Percentiles rank a stretch among this genome's conserved stretches.
Evolutionary conservation across 108 stramenopile species (phyloP).

Genomic region (Halocafeteria seosinensis): DNA sequence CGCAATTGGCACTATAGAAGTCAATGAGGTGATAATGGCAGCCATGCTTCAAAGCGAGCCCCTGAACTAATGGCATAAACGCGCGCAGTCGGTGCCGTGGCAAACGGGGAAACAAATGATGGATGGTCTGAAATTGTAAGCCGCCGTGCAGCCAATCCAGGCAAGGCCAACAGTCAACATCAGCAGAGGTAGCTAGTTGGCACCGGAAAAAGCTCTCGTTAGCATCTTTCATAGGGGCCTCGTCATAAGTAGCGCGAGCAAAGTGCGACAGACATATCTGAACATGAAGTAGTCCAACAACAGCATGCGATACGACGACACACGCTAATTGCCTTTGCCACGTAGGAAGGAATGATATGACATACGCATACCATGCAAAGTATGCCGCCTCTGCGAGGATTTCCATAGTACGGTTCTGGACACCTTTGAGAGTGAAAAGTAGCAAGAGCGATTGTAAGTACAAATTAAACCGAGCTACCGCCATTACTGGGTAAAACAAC

Average conservation of each 20-base stretch:
- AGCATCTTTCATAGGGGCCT: constrained; percentile 25
- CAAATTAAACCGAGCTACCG: constrained; percentile 58
- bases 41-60: no score
- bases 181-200: constrained; percentile 51
- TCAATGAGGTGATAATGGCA: no score
- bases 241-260: constrained; percentile 39
- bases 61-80: no score
- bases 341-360: constrained; percentile 29
- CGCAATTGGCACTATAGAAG: no score
- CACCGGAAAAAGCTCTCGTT: constrained; percentile 35
- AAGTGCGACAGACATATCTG: constrained; percentile 61
- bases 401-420: constrained; percentile 30
- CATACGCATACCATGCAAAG: constrained; percentile 33
- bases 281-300: constrained; percentile 62
- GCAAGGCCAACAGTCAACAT: constrained; percentile 54
- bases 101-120: constrained; percentile 70
- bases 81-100: constrained; percentile 64
- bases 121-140: constrained; percentile 71
- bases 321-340: constrained; percentile 36
- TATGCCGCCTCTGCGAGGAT: constrained; percentile 39
- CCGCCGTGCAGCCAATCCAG: constrained; percentile 82
- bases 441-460: constrained; percentile 48
- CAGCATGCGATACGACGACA: constrained; percentile 52
- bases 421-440: constrained; percentile 15
- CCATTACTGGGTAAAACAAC: constrained; percentile 69